These are phyloP conservation scores for Starmerella khaoyaiensis DNA, from an alignment of 805 yeast species.

Conservation along the genomic window DNA sequence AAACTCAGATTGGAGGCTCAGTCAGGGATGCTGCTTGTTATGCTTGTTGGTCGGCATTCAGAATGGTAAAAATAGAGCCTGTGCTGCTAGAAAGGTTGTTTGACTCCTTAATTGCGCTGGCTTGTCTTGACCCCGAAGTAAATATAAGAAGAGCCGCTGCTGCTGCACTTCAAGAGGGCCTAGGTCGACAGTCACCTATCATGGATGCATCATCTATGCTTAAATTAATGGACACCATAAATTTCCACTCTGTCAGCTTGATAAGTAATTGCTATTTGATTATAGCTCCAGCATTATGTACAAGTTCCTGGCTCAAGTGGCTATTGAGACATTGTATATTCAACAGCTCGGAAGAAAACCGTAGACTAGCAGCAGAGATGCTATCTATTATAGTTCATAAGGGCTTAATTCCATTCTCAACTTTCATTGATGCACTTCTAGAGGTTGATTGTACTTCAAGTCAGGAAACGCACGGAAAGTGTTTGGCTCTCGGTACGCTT, in stretches of 20 bases:
- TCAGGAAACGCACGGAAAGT: conserved; percentile 8
- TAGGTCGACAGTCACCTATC: conserved; percentile 56
- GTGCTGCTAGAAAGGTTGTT: conserved; percentile 18
- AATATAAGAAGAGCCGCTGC: conserved; percentile 67
- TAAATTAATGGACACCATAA: conserved; percentile 45
- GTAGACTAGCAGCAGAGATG: conserved; percentile 34
- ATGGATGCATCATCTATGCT: conserved; percentile 22
- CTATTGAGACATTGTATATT: conserved; percentile 22
- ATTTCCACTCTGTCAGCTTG: conserved; percentile 38
- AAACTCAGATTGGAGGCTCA: conserved; percentile 47
- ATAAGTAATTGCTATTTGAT: conserved; percentile 31
- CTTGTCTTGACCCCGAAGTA: conserved; percentile 62
- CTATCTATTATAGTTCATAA: conserved; percentile 21
- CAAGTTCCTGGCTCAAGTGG: conserved; percentile 1
- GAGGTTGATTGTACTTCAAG: not conserved
- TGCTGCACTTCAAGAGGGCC: conserved; percentile 75
- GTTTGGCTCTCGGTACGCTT: conserved; percentile 10
- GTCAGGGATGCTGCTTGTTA: conserved; percentile 78
- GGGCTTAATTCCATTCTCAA: not conserved
- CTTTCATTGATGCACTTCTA: not conserved
- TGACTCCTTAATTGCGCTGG: conserved; percentile 36
- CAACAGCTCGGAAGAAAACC: conserved; percentile 32
- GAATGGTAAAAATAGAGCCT: conserved; percentile 28
- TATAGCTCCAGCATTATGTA: conserved; percentile 26
- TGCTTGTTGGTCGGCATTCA: conserved; percentile 63